Evolutionary conservation across 148 eudicot species (phyloP), one percentile per base, ranked within the genome.

Genomic region (Cornus controversa): DNA sequence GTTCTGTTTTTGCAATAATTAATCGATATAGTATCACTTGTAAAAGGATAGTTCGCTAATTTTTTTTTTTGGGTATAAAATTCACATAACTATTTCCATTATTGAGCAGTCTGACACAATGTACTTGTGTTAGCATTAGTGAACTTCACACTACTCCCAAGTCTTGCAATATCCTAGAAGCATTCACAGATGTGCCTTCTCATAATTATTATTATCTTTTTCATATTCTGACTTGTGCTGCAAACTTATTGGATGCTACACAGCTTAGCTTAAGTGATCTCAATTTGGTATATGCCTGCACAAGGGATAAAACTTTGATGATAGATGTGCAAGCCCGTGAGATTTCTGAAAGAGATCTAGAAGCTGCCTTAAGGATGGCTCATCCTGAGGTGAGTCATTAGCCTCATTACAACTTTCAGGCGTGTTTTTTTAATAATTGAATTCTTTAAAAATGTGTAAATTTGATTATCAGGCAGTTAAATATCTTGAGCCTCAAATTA

Each of bases 241-340:
- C 15, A 8, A 77, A 66, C 64, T 24, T 67, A 25, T 64, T 79
- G 64, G 80, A 68, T 79, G 36, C 77, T 54, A 70, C 85, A 85
- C 97, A 96, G 99, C 98, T 96, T 71, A 87, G 78, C 82, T 37
- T 87, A 77, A 93, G 99, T 70, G 99, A 96, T 81, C 99, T 96
- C 72, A 96, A 93, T 85, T 83, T 96, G 84, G 98, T 96, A 47
- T 96, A 96, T 85, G 98, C 99, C 71, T 96, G 99, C 87, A 96
- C 98, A 69, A 93, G 80, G 75, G 98, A 96, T 75, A 96, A 93
- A 88, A 91, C 99, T 13, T 76, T 96, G 88, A 96, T 96, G 99
- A 90, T 96, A 65, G 99, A 96, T 85, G 98, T 96, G 72, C 98
- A 93, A 87, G 94, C 99, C 76, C 97, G 93, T 73, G 93, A 86